Base-by-base conservation (phyloP, 2,329 filamentous ascomycete species). In the Fusarium sp. region DNA sequence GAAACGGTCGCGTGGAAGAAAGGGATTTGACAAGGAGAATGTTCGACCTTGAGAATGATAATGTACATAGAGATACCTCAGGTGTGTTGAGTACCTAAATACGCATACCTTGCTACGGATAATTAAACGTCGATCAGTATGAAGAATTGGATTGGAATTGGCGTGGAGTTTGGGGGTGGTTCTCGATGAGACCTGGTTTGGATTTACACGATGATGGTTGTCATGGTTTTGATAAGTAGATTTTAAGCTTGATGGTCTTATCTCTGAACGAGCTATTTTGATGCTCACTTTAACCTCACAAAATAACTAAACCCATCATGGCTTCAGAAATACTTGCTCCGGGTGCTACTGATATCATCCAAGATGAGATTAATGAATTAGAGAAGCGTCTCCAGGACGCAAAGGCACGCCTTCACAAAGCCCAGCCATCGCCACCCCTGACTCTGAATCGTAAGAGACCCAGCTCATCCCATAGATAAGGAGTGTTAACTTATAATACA, bases 301-400 rank as follows among this genome's bases (percentile, higher is more conserved):
- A 68, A 59, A 35, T 43, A 53, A 45, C 62, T 40, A 20, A 48
- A 59, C 37, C 23, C 25, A 56, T 40, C 32, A 79, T 78, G 77
- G 70, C 71, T 62, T 65, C 73, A 22, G 54, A 64, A 35, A 56
- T 65, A 14, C 35, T 63, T 27, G 27, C 44, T 53, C 62, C 57
- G 9, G 68, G 67, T 30, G 64, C 76, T 32, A 70, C 75, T 4
- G 67, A 68, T 14, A 75, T 80, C 27, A 68, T 79, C n/a, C 78
- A 83, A 62, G 75, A 84, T 76, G 88, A 92, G 76, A 87, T 92
- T 65, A 78, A 79, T 9, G 82, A 85, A 20, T 80, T 92, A 13
- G 87, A 92, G 75, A 75, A 76, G 35, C 82, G 81, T 47, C 81
- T 90, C 50, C 80, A 76, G 13, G 76, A 75, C 19, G 82, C 82